These are phyloP conservation scores for Botrytis elliptica DNA, from an alignment of 2,329 filamentous ascomycete genomes.

Conservation along the genomic window DNA sequence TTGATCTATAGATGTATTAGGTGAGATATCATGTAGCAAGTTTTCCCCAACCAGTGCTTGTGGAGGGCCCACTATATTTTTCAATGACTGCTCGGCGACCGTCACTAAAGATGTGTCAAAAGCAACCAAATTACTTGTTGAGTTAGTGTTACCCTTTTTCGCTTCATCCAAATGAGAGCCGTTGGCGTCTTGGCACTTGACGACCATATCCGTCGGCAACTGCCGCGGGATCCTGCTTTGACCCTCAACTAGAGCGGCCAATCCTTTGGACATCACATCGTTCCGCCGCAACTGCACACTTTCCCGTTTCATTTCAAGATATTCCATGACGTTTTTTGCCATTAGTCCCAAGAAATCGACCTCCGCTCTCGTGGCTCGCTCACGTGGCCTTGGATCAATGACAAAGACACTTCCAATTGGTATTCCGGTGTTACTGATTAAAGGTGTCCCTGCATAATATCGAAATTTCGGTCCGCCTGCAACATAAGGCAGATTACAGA, in stretches of 20 bases:
- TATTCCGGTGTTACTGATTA: conserved; percentile 18
- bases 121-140: neutral
- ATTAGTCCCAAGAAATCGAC: conserved; percentile 55
- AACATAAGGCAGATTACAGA: conserved; percentile 26
- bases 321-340: conserved; percentile 54
- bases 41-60: neutral
- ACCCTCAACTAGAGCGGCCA: conserved; percentile 52
- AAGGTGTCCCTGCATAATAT: conserved; percentile 26
- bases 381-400: conserved; percentile 53
- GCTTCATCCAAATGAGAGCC: neutral
- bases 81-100: conserved; percentile 15
- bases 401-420: conserved; percentile 58
- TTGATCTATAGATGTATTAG: neutral
- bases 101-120: neutral
- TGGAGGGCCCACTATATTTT: conserved; percentile 2
- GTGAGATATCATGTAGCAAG: neutral
- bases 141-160: neutral
- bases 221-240: conserved; percentile 17
- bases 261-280: conserved; percentile 51
- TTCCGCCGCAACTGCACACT: conserved; percentile 50
- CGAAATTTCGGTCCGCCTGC: conserved; percentile 21
- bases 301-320: conserved; percentile 55
- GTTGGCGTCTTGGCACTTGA: neutral
- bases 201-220: neutral
- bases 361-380: conserved; percentile 45